A percentile compares a stretch with the other conserved stretches of the same genome.
These are phyloP conservation scores for Arthrobotrys iridis DNA, from an alignment of 2,329 filamentous ascomycete species.

Conservation along the genomic window DNA sequence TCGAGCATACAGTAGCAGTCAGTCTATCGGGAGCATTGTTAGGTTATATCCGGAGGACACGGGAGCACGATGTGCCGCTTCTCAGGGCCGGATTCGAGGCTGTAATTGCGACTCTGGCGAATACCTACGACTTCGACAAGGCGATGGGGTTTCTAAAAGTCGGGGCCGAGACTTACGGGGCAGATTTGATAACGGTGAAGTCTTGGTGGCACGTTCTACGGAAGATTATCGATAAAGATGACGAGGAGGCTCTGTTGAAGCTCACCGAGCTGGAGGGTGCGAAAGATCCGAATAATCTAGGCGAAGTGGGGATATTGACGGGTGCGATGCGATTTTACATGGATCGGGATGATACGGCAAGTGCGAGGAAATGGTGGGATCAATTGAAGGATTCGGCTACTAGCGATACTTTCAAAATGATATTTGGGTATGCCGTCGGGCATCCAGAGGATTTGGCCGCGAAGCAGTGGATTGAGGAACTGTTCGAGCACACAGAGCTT, in stretches of 20 bases:
- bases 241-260: conserved; percentile 42
- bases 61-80: background rate
- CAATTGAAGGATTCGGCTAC: conserved; percentile 28
- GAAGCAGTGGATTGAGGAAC: conserved; percentile 31
- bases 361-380: conserved; percentile 53
- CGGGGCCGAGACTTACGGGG: conserved; percentile 35
- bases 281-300: conserved; percentile 23
- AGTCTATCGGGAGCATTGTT: conserved; percentile 35
- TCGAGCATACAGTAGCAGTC: conserved; percentile 28
- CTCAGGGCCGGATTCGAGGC: conserved; percentile 43
- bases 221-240: conserved; percentile 41
- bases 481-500: conserved; percentile 39
- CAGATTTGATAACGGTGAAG: conserved; percentile 28
- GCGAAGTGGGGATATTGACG: conserved; percentile 32
- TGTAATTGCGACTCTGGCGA: conserved; percentile 40
- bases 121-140: conserved; percentile 39
- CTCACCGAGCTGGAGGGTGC: conserved; percentile 34
- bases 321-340: conserved; percentile 46
- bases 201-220: conserved; percentile 46
- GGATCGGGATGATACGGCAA: conserved; percentile 41
- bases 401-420: conserved; percentile 35
- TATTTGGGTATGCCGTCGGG: conserved; percentile 48
- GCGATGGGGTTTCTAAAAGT: conserved; percentile 47
- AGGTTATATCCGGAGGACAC: conserved; percentile 37
- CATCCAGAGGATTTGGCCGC: conserved; percentile 33